Evolutionary conservation across 1,139 yeast genomes (phyloP).

Genomic region (Starmera stellimalicola): DNA sequence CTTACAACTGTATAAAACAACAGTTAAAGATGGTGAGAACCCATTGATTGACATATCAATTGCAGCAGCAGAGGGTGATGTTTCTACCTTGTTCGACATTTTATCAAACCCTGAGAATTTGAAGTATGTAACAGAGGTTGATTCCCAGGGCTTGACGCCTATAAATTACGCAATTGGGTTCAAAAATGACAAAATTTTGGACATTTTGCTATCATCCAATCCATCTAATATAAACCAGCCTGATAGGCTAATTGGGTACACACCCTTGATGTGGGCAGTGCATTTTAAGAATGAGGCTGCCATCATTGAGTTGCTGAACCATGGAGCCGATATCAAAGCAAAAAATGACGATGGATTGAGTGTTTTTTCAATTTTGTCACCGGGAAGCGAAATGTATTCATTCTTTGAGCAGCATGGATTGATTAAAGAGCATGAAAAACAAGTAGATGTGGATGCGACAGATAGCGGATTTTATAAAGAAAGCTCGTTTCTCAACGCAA

Average conservation of each 20-base stretch:
- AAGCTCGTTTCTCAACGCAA: conserved; percentile 11
- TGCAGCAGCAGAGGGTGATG: conserved; percentile 46
- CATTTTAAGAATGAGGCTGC: conserved; percentile 26
- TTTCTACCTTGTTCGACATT: conserved; percentile 23
- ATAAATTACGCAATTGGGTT: conserved; percentile 46
- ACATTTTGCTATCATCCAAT: conserved; percentile 10
- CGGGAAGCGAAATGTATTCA: conserved; percentile 27
- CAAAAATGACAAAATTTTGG: conserved; percentile 30
- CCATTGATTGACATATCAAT: conserved; percentile 27
- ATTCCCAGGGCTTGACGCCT: conserved; percentile 37
- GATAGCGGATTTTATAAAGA: conserved; percentile 18
- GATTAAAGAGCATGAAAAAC: conserved; percentile 11
- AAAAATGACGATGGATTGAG: conserved; percentile 24
- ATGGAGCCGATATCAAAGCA: conserved; percentile 29
- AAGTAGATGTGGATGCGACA: conserved; percentile 12
- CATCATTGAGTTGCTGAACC: conserved; percentile 27
- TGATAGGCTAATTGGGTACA: conserved; percentile 30
- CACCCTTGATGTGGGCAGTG: conserved; percentile 43
- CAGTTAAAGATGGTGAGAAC: conserved; percentile 18
- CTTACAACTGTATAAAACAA: conserved; percentile 19
- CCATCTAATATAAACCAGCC: conserved; percentile 20
- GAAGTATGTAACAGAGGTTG: conserved; percentile 28
- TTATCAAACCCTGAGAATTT: conserved; percentile 15
- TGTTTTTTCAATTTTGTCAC: conserved; percentile 29
- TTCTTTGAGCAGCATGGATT: conserved; percentile 30